phyloP scores from a whole-genome alignment of 2,329 filamentous ascomycete genomes.

The Shiraia sp. region DNA sequence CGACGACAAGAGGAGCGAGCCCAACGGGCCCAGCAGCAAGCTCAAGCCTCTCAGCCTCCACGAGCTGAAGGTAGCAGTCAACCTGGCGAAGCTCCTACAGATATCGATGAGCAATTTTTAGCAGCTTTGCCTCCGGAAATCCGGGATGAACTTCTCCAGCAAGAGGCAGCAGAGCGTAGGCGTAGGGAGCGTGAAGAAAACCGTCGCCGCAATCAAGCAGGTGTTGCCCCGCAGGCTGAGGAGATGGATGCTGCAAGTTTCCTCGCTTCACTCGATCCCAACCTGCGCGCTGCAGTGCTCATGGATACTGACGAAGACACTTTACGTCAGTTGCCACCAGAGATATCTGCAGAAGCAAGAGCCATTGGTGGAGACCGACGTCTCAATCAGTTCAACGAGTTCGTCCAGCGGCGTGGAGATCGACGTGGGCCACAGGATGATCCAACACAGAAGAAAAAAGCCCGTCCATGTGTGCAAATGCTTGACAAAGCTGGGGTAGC shows the following conservation, averaged over 20 bases:
- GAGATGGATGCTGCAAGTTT: constrained; percentile 96
- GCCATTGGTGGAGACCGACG: constrained; percentile 63
- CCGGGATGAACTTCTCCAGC: constrained; percentile 84
- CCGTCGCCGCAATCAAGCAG: constrained; percentile 66
- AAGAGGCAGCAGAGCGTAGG: constrained; percentile 86
- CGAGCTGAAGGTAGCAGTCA: constrained; percentile 27
- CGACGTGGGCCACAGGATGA: constrained; percentile 50
- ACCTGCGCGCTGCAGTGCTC: constrained; percentile 81
- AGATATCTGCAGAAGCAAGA: constrained; percentile 84
- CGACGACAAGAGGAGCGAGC: constrained; percentile 57
- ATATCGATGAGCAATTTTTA: constrained; percentile 91
- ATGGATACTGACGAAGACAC: constrained; percentile 91
- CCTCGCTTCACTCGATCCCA: constrained; percentile 83
- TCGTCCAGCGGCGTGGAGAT: constrained; percentile 37
- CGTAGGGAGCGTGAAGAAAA: constrained; percentile 83
- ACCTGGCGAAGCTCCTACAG: constrained; percentile 73
- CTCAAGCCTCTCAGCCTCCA: constrained; percentile 27
- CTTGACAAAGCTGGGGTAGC: constrained; percentile 94
- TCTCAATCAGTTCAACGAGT: constrained; percentile 56
- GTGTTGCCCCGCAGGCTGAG: constrained; percentile 51
- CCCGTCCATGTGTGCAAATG: constrained; percentile 87
- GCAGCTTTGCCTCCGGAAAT: constrained; percentile 90
- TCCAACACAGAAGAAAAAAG: constrained; percentile 64
- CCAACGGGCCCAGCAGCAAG: constrained; percentile 56
- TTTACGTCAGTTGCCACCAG: constrained; percentile 79